Conservation (phyloP, 768 basidiomycete genomes). For the Lepiota venenata region DNA sequence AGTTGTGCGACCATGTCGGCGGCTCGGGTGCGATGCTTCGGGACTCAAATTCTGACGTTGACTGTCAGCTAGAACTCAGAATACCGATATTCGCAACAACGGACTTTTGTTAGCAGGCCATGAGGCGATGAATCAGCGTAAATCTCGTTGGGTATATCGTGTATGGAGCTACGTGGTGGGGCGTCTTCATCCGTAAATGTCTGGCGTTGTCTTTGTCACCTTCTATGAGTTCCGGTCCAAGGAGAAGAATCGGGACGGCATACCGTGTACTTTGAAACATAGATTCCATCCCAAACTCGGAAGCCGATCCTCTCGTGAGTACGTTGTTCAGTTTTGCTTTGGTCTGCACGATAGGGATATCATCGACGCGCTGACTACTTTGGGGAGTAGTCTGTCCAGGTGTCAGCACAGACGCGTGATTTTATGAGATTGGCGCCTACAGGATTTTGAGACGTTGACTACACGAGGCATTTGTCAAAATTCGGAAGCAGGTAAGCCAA, state of each 20-base stretch:
- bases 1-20: slow-evolving; percentile 27
- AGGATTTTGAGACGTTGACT: slow-evolving; percentile 65
- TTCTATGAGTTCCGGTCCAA: not conserved
- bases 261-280: slow-evolving; percentile 78
- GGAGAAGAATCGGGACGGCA: slow-evolving; percentile 14
- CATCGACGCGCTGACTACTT: slow-evolving; percentile 63
- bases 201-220: slow-evolving; percentile 48
- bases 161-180: slow-evolving; percentile 71
- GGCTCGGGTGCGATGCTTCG: slow-evolving; percentile 36
- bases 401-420: not conserved
- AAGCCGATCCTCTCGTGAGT: slow-evolving; percentile 57
- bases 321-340: slow-evolving; percentile 79
- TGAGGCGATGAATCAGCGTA: slow-evolving; percentile 22
- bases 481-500: not conserved
- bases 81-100: slow-evolving; percentile 16
- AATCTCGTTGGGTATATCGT: slow-evolving; percentile 67
- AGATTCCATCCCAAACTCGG: slow-evolving; percentile 80
- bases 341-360: slow-evolving; percentile 71
- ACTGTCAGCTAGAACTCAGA: not conserved
- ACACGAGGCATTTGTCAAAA: not conserved
- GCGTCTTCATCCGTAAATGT: slow-evolving; percentile 74
- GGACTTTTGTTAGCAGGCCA: slow-evolving; percentile 45
- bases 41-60: slow-evolving; percentile 32
- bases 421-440: slow-evolving; percentile 27
- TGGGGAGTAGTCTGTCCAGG: slow-evolving; percentile 41